Evolutionary conservation across 768 basidiomycete genomes (phyloP), one percentile per base, ranked within the genome.

Genomic region (Panaeolus papilionaceus): DNA sequence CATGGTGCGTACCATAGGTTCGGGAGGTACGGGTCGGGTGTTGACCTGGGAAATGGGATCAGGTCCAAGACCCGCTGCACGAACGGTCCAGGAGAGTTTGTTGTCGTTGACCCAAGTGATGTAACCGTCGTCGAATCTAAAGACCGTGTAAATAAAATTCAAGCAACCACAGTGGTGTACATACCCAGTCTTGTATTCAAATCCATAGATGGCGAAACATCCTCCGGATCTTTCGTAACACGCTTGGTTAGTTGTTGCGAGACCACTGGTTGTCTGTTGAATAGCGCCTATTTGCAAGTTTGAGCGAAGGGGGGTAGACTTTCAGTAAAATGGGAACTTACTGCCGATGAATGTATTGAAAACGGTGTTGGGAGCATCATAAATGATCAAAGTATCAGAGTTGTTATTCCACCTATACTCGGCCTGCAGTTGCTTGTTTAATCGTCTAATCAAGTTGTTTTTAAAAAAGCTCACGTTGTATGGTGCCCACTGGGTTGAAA

Each of bases 41-140:
- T 84, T 75, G 67, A 94, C 90, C 69, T 91, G 79, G 4, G 86
- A 85, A 23, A 70, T 68, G 0, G 79, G 61, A 67, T 85, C 84
- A 0, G 87, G 82, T 4, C 78, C 85, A 77, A 93, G 81, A 5
- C 88, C 93, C 61, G 81, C 75, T 14, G 84, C 86, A 38, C 84
- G 82, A 68, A 93, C 69, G 12, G 87, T 89, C 93, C 93, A 94
- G 14, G 85, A 83, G 39, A 81, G 76, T 73, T 88, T 78, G 64
- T 81, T 85, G 67, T 88, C 82, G 66, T 87, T 81, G 62, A 94
- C 87, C 93, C 93, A 95, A 18, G 86, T 82, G 69, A 95, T 92
- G 75, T 94, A 95, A 12, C 67, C 73, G 44, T 75, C 66, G 61
- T 77, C 76, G 62, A 75, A 77, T 33, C 76, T 77, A 28, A 37